phyloP scores from a whole-genome alignment of 169 alveolate genomes.

The Eimeria falciformis region DNA sequence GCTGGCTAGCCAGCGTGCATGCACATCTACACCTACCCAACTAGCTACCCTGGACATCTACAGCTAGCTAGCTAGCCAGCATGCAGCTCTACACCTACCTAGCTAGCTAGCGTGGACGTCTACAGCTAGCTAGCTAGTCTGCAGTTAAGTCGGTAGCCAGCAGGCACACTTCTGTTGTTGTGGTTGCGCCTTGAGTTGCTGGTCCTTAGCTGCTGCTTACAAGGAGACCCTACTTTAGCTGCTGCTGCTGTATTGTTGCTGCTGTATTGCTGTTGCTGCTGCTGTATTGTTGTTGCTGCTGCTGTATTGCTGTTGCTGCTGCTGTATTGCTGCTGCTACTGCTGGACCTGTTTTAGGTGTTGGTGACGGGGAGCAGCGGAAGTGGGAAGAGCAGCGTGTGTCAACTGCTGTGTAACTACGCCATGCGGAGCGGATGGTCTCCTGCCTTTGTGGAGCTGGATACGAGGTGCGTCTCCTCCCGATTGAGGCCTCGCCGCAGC shows the following conservation, averaged over 20 bases:
- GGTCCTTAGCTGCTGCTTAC: neutral
- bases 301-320: neutral
- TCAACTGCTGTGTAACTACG: constrained; percentile 87
- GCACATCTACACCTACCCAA: neutral
- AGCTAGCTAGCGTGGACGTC: no score
- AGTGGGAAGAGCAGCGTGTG: constrained; percentile 92
- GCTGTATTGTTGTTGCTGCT: neutral
- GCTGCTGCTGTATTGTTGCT: neutral
- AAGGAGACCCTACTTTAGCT: neutral
- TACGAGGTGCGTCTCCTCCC: constrained; percentile 86
- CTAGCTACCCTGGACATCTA: constrained; percentile 11
- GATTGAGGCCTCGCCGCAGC: no score
- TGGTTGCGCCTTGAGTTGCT: neutral
- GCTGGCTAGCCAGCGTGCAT: neutral
- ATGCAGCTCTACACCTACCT: no score
- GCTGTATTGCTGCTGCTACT: neutral
- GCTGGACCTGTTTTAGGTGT: constrained; percentile 60
- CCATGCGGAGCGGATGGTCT: constrained; percentile 88
- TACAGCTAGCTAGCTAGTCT: neutral
- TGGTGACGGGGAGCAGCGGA: constrained; percentile 90
- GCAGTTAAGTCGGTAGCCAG: neutral
- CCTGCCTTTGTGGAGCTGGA: constrained; percentile 91
- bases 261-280: constrained; percentile 22
- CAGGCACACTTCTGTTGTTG: neutral
- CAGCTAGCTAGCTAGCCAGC: neutral